phyloP scores from a whole-genome alignment of 805 yeast species.

The Ogataea kodamae region DNA sequence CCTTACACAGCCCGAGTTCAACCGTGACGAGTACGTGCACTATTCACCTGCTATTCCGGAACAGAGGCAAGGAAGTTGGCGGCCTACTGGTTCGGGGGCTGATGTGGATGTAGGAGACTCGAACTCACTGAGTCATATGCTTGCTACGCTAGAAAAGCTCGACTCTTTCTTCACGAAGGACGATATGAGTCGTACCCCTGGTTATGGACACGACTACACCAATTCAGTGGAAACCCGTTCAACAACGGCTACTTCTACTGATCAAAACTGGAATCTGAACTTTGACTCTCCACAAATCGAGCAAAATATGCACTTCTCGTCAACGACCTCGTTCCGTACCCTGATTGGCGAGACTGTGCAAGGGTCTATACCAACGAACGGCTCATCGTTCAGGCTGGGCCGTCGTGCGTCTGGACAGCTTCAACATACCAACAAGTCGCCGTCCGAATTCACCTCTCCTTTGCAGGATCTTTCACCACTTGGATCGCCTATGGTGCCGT shows the following conservation, averaged over 20 bases:
- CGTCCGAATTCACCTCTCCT: conserved; percentile 12
- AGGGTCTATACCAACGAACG: conserved; percentile 10
- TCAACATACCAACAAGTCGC: conserved; percentile 15
- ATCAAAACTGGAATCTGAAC: conserved; percentile 24
- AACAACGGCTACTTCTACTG: conserved; percentile 38
- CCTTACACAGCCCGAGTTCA: conserved; percentile 37
- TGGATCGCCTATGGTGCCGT: conserved; percentile 22
- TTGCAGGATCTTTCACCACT: conserved; percentile 20
- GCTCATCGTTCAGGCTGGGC: conserved; percentile 20
- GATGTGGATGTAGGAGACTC: too few relatives aligned
- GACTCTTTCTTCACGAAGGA: conserved; percentile 85
- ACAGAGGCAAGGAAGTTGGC: conserved; percentile 24
- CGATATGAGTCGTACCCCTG: conserved; percentile 24
- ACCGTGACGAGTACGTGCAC: conserved; percentile 53
- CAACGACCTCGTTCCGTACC: conserved; percentile 74
- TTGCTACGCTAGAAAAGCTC: conserved; percentile 86
- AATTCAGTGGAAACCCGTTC: conserved; percentile 62
- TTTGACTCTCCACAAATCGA: conserved; percentile 30
- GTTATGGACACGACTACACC: conserved; percentile 41
- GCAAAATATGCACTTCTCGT: conserved; percentile 32
- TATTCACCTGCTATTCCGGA: conserved; percentile 30
- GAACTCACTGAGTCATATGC: conserved; percentile 81
- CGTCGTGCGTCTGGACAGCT: conserved; percentile 16
- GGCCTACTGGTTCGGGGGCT: conserved; percentile 40
- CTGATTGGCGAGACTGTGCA: conserved; percentile 53